A percentile compares a stretch with the other conserved stretches of the same genome.
phyloP scores from a whole-genome alignment of 176 grass and related monocot genomes.

The Typha latifolia region DNA sequence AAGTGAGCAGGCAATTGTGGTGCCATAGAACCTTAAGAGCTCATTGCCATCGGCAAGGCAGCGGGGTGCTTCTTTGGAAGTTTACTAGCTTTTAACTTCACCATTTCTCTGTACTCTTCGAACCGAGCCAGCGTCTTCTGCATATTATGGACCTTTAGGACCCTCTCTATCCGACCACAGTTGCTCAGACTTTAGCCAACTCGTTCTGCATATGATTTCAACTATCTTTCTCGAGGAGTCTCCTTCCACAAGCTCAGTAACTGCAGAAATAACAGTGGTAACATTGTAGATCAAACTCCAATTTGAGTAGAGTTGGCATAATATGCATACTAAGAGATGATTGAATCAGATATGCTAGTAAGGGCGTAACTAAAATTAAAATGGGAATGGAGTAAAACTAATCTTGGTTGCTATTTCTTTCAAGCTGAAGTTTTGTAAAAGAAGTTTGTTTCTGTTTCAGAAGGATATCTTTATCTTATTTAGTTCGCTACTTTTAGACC shows the following conservation, averaged over 20 bases:
- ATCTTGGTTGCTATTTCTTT: too few relatives aligned
- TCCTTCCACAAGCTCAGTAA: conserved; percentile 88
- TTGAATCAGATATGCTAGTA: too few relatives aligned
- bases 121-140: conserved; percentile 77
- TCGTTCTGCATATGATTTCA: conserved; percentile 93
- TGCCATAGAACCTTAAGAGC: conserved; percentile 78
- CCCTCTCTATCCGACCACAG: conserved; percentile 66
- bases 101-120: conserved; percentile 86
- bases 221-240: conserved; percentile 97
- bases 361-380: too few relatives aligned
- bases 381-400: too few relatives aligned
- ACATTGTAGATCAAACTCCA: neutral
- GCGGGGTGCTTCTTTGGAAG: conserved; percentile 85
- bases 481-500: too few relatives aligned
- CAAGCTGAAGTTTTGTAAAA: too few relatives aligned
- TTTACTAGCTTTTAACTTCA: conserved; percentile 74
- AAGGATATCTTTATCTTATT: too few relatives aligned
- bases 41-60: conserved; percentile 91
- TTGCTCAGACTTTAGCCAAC: conserved; percentile 81
- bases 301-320: too few relatives aligned
- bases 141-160: conserved; percentile 98
- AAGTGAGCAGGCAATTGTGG: conserved; percentile 53
- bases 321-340: too few relatives aligned
- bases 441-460: too few relatives aligned
- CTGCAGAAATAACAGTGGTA: conserved; percentile 19